Evolutionary conservation across 306 rosid species (phyloP), one percentile per base, ranked within the genome.

Genomic region (Rosa multiflora): DNA sequence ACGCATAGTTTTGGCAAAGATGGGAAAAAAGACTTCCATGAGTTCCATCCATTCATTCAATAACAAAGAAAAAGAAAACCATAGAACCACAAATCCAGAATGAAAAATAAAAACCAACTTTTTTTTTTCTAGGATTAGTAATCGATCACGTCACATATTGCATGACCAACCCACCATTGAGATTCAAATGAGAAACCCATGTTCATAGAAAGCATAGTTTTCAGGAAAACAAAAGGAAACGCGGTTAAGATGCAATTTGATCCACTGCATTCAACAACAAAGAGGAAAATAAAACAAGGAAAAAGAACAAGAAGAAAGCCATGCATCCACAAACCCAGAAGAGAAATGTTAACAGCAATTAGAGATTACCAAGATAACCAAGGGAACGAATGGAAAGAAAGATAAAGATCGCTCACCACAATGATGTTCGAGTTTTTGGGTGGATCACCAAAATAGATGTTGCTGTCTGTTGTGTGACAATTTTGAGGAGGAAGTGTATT

Each of bases 251-350:
- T 32, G n/a, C 23, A 32, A 35, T 35, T 0, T 1, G 59, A 71
- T 71, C 42, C 0, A 71, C 59, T 44, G 39, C 75, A 48, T 48
- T 71, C 59, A 71, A 47, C 23, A 71, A 42, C 52, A 69, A 44
- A 69, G 14, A 47, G 14, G 10, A 21, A 10, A 5, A 20, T 1
- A 39, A 44, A 47, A 21, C 1, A 52, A 52, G 8, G 46, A 9
- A 11, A 49, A 11, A 49, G 59, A 53, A 55, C 26, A 55, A 55
- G 62, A 55, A 20, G 62, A n/a, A 18, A 55, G 62, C 21, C 62
- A 55, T 55, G 12, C 47, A 51, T 37, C 37, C 32, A 68, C 17
- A 4, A 39, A 68, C 23, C 52, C 69, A 68, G 69, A 69, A 69
- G 43, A 37, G 47, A 52, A 52, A 42, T 6, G 5, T 15, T n/a